Evolutionary conservation across 257 asterid genomes (phyloP), one percentile per base, ranked within the genome.

Genomic region (Solanum pimpinellifolium): DNA sequence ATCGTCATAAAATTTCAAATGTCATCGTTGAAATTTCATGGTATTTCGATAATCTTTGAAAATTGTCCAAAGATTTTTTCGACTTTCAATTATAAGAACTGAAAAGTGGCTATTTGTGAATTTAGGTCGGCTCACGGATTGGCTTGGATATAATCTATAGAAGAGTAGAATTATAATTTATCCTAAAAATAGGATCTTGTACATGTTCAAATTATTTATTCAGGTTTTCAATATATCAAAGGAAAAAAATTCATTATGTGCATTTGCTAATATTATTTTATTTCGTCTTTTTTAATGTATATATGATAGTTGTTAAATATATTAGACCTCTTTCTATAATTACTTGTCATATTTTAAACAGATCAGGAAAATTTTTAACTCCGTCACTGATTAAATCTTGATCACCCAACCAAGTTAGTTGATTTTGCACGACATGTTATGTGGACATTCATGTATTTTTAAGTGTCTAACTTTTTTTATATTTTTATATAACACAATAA

Each of bases 381-480:
- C 0, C 0, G 2, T 0, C 9, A 3, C 0, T 1, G 2, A 62
- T 62, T 62, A 62, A 62, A 62, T 23, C 4, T 62, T 10, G 90
- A 95, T 92, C 83, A 80, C 92, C 88, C 88, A 77, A 89, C 56
- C 86, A 73, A 87, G 84, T 89, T 86, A 66, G 66, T 78, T 88
- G 76, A 8, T 44, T 27, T 80, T 16, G 90, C 85, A 62, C 52
- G 92, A 66, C 94, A 94, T 91, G 92, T 91, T 91, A 93, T 90
- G 82, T 87, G 14, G 15, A 62, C 14, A 37, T 37, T 37, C 39
- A 37, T 27, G 65, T 14, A 44, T 80, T 46, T 80, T 46, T 80
- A 47, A 80, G n/a, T 78, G 16, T 27, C 84, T 31, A 4, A 74
- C 47, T 73, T 72, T 72, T 3, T 70, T 69, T 3, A 9, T 4